Conservation (phyloP, 352 stramenopile genomes). For the Hyaloperonospora arabidopsidis region DNA sequence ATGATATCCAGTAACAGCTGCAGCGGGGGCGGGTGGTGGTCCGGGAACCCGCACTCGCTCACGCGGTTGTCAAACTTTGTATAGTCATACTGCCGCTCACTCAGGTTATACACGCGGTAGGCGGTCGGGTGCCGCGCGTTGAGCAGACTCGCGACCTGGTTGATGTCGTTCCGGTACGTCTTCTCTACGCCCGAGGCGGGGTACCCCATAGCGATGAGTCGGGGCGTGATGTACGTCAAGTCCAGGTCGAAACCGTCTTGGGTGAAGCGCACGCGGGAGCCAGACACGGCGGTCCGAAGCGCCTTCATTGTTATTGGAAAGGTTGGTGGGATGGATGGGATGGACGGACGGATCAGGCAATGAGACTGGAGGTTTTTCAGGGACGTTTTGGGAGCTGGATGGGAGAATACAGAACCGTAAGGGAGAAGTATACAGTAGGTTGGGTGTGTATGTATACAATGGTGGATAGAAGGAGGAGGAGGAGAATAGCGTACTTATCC, state of each 20-base stretch:
- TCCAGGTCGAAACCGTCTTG: constrained; percentile 80
- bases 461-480: no score
- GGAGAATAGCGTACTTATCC: no score
- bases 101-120: constrained; percentile 82
- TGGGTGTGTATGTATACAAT: no score
- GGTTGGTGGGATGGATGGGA: no score
- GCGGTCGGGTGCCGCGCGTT: constrained; percentile 53
- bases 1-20: constrained; percentile 76
- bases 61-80: constrained; percentile 64
- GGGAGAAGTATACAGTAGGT: no score
- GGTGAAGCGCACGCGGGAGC: constrained; percentile 76
- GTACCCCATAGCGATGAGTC: constrained; percentile 79
- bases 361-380: no score
- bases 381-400: no score
- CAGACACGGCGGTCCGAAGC: constrained; percentile 64
- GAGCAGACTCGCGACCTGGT: constrained; percentile 59
- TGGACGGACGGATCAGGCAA: no score
- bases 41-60: constrained; percentile 67
- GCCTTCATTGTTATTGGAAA: constrained; percentile 73
- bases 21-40: constrained; percentile 73
- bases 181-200: constrained; percentile 76
- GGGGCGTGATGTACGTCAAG: constrained; percentile 79
- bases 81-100: constrained; percentile 75
- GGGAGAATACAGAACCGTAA: no score
- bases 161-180: constrained; percentile 82